Evolutionary conservation across 371 early-diverging fungal species (phyloP), one percentile per base, ranked within the genome.

Genomic region (Furculomyces boomerangus): DNA sequence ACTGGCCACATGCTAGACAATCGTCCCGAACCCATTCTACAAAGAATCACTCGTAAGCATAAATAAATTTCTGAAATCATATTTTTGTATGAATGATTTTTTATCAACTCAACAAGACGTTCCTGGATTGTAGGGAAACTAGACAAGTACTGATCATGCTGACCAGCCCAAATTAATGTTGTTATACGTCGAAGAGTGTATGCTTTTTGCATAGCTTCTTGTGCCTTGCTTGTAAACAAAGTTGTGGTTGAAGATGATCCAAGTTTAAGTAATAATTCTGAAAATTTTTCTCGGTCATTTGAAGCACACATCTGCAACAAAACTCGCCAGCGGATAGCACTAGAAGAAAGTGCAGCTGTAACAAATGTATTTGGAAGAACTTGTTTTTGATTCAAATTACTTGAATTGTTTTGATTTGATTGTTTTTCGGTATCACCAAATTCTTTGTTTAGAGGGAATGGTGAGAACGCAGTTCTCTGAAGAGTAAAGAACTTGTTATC

Each of bases 1-100:
- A 88, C 81, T 1, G 94, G 92, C 90, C 88, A 90, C 57, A 93
- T 83, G 60, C 82, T 88, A 50, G 81, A 65, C 60, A 93, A 64
- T 30, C 63, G 88, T 53, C 82, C 78, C 32, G 75, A 74, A 13
- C 89, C 82, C 50, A 92, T 72, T 2, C 90, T 75, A 47, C 79
- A 74, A 35, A 92, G 65, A 49, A 93, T 62, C 20, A 90, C 79
- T 26, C 94, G 74, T 26, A 90, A 64, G 56, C 85, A 88, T 2
- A 90, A 60, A 58, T 83, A 90, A 28, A 88, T 77, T 66, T 92
- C 93, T 7, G 76, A 74, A 49, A 84, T 83, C 10, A 91, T 80
- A 3, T 69, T 71, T 24, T 54, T 31, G 18, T 26, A 13, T 5
- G 41, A 8, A 44, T 30, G 26, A 39, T 78, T 60, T 60, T 89